Base-by-base conservation (phyloP, 1,284 basidiomycete species). In the Naganishia sp. region DNA sequence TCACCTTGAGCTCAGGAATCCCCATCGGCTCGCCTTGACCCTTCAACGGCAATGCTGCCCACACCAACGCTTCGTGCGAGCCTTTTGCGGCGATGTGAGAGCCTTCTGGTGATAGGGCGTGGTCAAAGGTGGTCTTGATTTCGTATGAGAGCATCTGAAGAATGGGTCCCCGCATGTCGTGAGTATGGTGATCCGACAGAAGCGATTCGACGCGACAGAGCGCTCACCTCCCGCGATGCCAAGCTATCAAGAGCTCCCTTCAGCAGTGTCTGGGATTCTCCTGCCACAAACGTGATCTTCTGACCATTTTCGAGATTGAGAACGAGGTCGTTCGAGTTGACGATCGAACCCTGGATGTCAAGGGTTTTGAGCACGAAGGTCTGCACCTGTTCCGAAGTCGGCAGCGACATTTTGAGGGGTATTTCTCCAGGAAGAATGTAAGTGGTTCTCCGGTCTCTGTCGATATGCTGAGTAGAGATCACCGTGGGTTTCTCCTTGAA, bases 31-130 rank as follows among this genome's bases (percentile, higher is more conserved):
- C 72, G 2, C 88, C 88, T 66, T 86, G 81, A 1, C 89, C 91
- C 70, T 87, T 88, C 6, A 73, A 71, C 3, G 90, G 89, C 4
- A 94, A 81, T n/a, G 85, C 91, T 55, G 83, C 81, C 93, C 93
- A 97, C 28, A 96, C 90, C 66, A 90, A 86, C 64, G 88, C 92
- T 83, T 97, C 94, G 80, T 95, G 92, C n/a, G 93, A 96, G 31
- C 94, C 94, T 56, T 88, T 81, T 51, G 84, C 80, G 17, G 86
- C 85, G 70, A 95, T 90, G 72, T 88, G 85, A n/a, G 81, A 76
- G 28, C 94, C 94, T 81, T 97, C 94, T 2, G 84, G 79, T 17
- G 90, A 92, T 45, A 92, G 84, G 13, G 82, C 82, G 82, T 92
- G 88, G 7, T 86, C 85, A 11, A 86, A 82, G 11, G 86, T 83